Evolutionary conservation across 139 green algal genomes (phyloP).

Genomic region (Asterochloris sp.): DNA sequence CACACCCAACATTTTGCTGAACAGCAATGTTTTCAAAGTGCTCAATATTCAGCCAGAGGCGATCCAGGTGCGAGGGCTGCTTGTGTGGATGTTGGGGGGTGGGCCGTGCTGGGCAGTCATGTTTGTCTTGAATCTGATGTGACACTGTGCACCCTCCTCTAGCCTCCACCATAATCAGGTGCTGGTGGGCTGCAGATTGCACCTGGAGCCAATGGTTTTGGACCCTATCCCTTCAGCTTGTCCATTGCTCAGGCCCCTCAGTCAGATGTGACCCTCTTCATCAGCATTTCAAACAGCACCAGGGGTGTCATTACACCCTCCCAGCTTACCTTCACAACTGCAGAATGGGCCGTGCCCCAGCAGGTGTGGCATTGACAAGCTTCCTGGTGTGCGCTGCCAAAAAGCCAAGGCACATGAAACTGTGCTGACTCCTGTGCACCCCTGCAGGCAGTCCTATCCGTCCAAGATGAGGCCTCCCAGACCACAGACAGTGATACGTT

Average conservation of each 20-base stretch:
- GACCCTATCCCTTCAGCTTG: conserved; percentile 12
- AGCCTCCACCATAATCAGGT: background rate
- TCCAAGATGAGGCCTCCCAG: background rate
- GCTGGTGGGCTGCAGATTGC: background rate
- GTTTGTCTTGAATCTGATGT: no score
- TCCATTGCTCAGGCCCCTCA: conserved; percentile 1
- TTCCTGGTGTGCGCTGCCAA: background rate
- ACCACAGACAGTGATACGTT: background rate
- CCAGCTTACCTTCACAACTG: conserved; percentile 15
- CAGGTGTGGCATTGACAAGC: background rate
- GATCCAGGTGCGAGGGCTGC: background rate
- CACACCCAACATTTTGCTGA: conserved; percentile 56
- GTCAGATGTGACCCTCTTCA: background rate
- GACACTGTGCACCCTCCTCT: no score
- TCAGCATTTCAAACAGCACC: conserved; percentile 3
- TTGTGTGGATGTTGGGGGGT: background rate
- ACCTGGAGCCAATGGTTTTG: conserved; percentile 4
- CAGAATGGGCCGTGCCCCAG: conserved; percentile 21
- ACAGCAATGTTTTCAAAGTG: conserved; percentile 27
- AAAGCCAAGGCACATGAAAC: background rate
- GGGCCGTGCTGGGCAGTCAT: no score
- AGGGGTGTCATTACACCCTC: background rate
- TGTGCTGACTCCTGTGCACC: background rate
- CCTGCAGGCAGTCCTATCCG: conserved; percentile 15
- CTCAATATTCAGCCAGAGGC: background rate